These are phyloP conservation scores for Trichophyton verrucosum DNA, from an alignment of 2,329 filamentous ascomycete genomes.

Conservation along the genomic window DNA sequence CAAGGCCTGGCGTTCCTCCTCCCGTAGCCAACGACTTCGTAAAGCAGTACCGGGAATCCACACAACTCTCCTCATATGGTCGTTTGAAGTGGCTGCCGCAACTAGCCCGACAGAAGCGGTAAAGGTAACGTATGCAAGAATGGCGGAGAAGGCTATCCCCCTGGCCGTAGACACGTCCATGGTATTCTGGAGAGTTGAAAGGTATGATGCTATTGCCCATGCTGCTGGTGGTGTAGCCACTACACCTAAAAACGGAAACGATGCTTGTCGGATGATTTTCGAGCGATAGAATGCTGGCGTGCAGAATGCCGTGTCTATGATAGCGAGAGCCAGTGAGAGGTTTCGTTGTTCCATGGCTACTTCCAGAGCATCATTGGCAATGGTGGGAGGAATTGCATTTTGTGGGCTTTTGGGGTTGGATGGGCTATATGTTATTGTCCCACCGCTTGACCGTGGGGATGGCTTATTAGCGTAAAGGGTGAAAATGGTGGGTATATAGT, in stretches of 20 bases:
- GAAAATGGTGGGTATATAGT: constrained; percentile 68
- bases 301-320: constrained; percentile 51
- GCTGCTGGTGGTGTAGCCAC: constrained; percentile 24
- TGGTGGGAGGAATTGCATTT: constrained; percentile 57
- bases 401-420: constrained; percentile 57
- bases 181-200: constrained; percentile 55
- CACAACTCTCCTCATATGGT: constrained; percentile 87
- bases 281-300: constrained; percentile 32
- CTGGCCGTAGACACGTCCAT: constrained; percentile 67
- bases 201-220: constrained; percentile 58
- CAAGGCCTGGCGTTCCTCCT: constrained; percentile 78
- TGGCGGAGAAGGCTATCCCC: constrained; percentile 63
- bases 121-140: constrained; percentile 70
- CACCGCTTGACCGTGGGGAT: constrained; percentile 49
- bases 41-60: constrained; percentile 77
- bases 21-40: constrained; percentile 69
- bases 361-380: constrained; percentile 63
- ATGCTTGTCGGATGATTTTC: constrained; percentile 33
- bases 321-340: constrained; percentile 63
- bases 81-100: constrained; percentile 74
- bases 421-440: constrained; percentile 46
- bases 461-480: constrained; percentile 75
- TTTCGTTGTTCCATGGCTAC: constrained; percentile 69
- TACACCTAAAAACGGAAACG: constrained; percentile 30
- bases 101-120: constrained; percentile 73